These are phyloP conservation scores for Aureobasidium melanogenum DNA, from an alignment of 2,329 filamentous ascomycete species.

Conservation along the genomic window DNA sequence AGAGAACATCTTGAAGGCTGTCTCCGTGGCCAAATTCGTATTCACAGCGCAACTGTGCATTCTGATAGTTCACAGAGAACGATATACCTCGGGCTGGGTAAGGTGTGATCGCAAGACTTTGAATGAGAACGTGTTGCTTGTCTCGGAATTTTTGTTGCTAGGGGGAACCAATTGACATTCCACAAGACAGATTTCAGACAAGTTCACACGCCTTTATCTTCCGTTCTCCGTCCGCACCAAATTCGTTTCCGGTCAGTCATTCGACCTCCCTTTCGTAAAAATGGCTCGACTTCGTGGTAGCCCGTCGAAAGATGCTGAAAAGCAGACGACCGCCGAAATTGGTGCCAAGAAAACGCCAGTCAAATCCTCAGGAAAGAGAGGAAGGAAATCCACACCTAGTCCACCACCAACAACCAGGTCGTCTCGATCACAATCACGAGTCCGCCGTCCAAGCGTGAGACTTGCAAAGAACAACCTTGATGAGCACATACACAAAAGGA, in stretches of 20 bases:
- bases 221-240: not conserved
- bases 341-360: not conserved
- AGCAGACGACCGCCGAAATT: not conserved
- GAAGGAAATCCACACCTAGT: not conserved
- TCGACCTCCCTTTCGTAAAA: not conserved
- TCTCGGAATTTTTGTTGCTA: not conserved
- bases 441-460: not conserved
- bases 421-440: not conserved
- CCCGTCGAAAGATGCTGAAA: not conserved
- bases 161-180: not conserved
- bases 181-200: not conserved
- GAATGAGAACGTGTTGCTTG: not conserved
- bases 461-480: not conserved
- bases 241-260: not conserved
- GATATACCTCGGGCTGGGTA: no score
- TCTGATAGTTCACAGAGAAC: no score
- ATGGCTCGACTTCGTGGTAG: not conserved
- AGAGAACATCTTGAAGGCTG: no score
- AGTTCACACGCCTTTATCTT: not conserved
- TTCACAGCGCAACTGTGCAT: no score
- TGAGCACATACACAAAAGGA: not conserved
- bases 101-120: no score
- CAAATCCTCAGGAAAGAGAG: not conserved
- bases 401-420: not conserved
- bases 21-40: no score